Percentiles rank a stretch among this genome's conserved stretches.
phyloP scores from a whole-genome alignment of 2,329 filamentous ascomycete genomes.

The Pseudopithomyces chartarum region DNA sequence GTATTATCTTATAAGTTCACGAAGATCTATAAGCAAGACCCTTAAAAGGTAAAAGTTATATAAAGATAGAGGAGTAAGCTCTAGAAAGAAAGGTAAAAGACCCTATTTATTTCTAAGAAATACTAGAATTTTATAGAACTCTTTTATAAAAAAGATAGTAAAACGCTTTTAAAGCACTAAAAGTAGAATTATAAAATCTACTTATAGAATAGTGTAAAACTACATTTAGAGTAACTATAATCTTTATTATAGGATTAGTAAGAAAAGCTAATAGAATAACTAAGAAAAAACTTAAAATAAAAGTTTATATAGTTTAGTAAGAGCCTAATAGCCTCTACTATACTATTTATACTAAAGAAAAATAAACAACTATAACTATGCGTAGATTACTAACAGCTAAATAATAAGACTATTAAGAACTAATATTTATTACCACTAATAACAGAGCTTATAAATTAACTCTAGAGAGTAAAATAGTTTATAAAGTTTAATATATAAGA shows the following conservation, averaged over 20 bases:
- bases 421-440: neutral
- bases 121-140: too few species aligned
- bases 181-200: too few species aligned
- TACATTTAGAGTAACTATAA: too few species aligned
- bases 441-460: neutral
- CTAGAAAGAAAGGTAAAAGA: too few species aligned
- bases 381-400: neutral
- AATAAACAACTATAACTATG: neutral
- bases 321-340: neutral
- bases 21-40: neutral
- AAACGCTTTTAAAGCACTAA: too few species aligned
- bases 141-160: too few species aligned
- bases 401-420: neutral
- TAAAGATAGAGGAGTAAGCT: too few species aligned
- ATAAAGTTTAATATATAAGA: neutral
- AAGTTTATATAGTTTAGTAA: neutral
- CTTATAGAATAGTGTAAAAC: too few species aligned
- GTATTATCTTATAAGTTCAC: neutral
- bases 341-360: neutral
- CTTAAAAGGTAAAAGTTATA: too few species aligned
- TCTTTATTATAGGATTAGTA: too few species aligned
- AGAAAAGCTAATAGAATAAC: too few species aligned
- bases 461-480: neutral
- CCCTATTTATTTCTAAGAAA: too few species aligned
- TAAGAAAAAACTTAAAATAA: neutral